Evolutionary conservation across 1,284 basidiomycete genomes (phyloP), one percentile per base, ranked within the genome.

Genomic region (Xerocomus nothofagi): DNA sequence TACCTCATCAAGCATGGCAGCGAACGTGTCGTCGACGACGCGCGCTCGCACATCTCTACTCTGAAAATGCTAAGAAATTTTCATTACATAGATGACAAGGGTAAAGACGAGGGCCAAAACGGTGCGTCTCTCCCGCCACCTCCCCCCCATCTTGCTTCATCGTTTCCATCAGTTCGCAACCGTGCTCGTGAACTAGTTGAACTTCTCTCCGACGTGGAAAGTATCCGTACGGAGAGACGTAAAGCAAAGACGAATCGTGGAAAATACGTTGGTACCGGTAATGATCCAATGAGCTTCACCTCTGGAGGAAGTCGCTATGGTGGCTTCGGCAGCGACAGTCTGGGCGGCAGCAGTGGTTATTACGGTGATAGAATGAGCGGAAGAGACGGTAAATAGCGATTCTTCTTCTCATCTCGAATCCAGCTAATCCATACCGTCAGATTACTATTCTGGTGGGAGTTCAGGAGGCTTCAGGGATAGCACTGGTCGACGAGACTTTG

Each of bases 101-200:
- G 93, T 51, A 99, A 99, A 71, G 97, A 99, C 65, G 93, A 99
- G 70, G 96, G 96, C n/a, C 82, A 98, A 62, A 99, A 99, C 62
- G 92, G 93, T 93, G 61, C 31, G 81, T 65, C 23, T 23, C 24
- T 37, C n/a, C 6, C 2, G 39, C 32, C 10, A 6, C 9, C n/a
- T 20, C 12, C 18, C 6, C 2, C 8, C n/a, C n/a, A n/a, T n/a
- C n/a, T 1, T 33, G 0, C 23, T 7, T 21, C 24, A 9, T 27
- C 21, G 20, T 18, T 32, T 36, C 15, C 18, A 23, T n/a, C 60
- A 96, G 95, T 99, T 41, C 90, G 96, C 42, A 98, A 98, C 68
- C 86, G 96, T 21, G 85, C 97, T 18, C 89, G 88, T 50, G 96
- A 99, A 70, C 78, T 99, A 14, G 90, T 91, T 11, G 87, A 93